phyloP scores from a whole-genome alignment of 495 filamentous ascomycete genomes.

The Chaetomium fimeti region DNA sequence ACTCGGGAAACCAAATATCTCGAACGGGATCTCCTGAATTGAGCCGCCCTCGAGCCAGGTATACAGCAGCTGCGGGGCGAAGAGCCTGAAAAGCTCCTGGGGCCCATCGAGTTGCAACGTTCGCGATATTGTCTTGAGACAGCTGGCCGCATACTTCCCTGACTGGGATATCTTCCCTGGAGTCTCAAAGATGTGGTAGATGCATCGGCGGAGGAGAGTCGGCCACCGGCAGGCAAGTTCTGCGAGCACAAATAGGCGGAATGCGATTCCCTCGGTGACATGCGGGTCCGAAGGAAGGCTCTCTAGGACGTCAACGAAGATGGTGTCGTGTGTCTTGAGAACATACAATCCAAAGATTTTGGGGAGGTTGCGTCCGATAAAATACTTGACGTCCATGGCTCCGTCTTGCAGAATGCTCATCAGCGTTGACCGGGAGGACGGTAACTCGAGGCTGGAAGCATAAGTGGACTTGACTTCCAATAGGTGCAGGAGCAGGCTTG shows the following conservation, averaged over 20 bases:
- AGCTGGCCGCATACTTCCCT: constrained; percentile 65
- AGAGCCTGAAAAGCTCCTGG: constrained; percentile 75
- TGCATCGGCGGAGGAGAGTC: constrained; percentile 74
- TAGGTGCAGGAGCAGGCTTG: constrained; percentile 64
- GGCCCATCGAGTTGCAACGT: constrained; percentile 62
- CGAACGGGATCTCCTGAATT: constrained; percentile 69
- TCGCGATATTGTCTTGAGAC: constrained; percentile 62
- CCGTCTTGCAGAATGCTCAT: constrained; percentile 66
- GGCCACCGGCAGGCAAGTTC: constrained; percentile 76
- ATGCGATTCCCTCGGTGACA: constrained; percentile 78
- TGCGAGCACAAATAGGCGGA: constrained; percentile 72
- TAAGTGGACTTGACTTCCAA: constrained; percentile 64
- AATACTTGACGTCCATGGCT: constrained; percentile 72
- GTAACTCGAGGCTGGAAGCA: constrained; percentile 52
- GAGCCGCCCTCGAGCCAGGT: constrained; percentile 75
- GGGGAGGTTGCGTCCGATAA: constrained; percentile 65
- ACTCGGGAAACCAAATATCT: constrained; percentile 72
- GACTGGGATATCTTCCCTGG: constrained; percentile 66
- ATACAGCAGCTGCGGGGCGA: constrained; percentile 87
- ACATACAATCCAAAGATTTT: constrained; percentile 75
- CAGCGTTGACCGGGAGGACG: constrained; percentile 71
- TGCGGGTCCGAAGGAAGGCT: constrained; percentile 68
- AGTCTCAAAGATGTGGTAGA: constrained; percentile 91
- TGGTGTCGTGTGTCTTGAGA: constrained; percentile 73
- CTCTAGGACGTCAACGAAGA: constrained; percentile 73